These are phyloP conservation scores for Penicillium nordicum DNA, from an alignment of 2,329 filamentous ascomycete genomes.

Conservation along the genomic window DNA sequence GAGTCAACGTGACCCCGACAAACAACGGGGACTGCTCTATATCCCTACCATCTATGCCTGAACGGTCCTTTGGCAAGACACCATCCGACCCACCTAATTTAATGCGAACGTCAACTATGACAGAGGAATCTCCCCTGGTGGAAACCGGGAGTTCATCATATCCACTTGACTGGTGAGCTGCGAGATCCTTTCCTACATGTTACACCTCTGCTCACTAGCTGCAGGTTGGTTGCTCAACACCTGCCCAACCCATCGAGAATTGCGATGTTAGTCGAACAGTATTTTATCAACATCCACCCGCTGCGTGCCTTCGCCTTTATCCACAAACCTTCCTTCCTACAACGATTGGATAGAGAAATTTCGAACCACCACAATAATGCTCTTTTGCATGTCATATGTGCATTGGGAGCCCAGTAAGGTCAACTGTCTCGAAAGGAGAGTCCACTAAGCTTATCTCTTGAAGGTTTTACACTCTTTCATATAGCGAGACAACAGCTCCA, in stretches of 20 bases:
- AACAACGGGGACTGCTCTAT: not conserved
- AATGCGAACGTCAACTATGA: not conserved
- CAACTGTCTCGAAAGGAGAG: too few relatives aligned
- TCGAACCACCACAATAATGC: conserved; percentile 9
- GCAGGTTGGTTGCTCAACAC: conserved; percentile 11
- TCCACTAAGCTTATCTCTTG: not conserved
- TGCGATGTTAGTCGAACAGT: conserved; percentile 17
- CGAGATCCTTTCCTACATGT: not conserved
- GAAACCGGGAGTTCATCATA: not conserved
- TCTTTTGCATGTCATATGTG: conserved; percentile 21
- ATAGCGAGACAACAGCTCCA: conserved; percentile 12
- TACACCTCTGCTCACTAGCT: not conserved
- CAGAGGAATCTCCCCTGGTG: not conserved
- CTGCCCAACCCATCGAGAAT: conserved; percentile 12
- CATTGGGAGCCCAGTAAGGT: conserved; percentile 21
- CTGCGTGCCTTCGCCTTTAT: conserved; percentile 22
- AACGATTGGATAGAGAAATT: conserved; percentile 12
- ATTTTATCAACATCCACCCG: conserved; percentile 23
- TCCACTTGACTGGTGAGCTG: conserved; percentile 14
- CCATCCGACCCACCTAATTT: not conserved
- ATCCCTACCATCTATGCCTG: not conserved
- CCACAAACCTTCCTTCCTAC: conserved; percentile 18
- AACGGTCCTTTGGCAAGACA: not conserved
- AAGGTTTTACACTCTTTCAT: conserved; percentile 19
- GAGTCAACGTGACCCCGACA: conserved; percentile 7